Evolutionary conservation across 2,329 filamentous ascomycete species (phyloP), one percentile per base, ranked within the genome.

Genomic region (Fusarium redolens): DNA sequence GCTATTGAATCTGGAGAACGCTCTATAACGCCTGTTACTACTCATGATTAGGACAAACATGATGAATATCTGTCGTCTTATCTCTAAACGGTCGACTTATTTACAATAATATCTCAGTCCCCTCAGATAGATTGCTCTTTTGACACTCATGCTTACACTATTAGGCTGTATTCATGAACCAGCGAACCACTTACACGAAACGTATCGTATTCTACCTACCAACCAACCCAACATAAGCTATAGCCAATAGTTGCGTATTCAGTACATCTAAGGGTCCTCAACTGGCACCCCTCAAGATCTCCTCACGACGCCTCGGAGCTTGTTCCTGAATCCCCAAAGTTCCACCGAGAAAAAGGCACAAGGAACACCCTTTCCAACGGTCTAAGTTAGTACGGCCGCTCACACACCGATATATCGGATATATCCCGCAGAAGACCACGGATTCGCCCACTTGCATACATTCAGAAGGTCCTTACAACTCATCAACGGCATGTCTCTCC

Each of bases 251-350:
- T 28, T 28, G 58, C 31, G 40, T 30, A 30, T 33, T 12, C 41
- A 56, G 41, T 30, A 55, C 20, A 43, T 44, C 35, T 52, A 37
- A 57, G 47, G 59, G 60, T 60, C 59, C 41, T 60, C 37, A 47
- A 41, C 48, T 57, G 51, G 58, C 48, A 20, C 31, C 38, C n/a
- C 50, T 52, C 62, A 55, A 55, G 25, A 65, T 64, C 52, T 56
- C 44, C 51, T 61, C 33, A 35, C 40, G 35, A 55, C 15, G 33
- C 28, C 37, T 44, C 25, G 30, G 54, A 35, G 38, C 47, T 43
- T 31, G 68, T 68, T 58, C 68, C 68, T 71, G 68, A 63, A 63
- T 50, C 44, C 44, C 62, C 51, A 59, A 45, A 63, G 52, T 66
- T 54, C 66, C 48, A 48, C 50, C 51, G 37, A 48, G 14, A 47